Percentiles rank a stretch among this genome's conserved stretches.
Evolutionary conservation across 495 filamentous ascomycete genomes (phyloP).

Genomic region (Collariella sp.): DNA sequence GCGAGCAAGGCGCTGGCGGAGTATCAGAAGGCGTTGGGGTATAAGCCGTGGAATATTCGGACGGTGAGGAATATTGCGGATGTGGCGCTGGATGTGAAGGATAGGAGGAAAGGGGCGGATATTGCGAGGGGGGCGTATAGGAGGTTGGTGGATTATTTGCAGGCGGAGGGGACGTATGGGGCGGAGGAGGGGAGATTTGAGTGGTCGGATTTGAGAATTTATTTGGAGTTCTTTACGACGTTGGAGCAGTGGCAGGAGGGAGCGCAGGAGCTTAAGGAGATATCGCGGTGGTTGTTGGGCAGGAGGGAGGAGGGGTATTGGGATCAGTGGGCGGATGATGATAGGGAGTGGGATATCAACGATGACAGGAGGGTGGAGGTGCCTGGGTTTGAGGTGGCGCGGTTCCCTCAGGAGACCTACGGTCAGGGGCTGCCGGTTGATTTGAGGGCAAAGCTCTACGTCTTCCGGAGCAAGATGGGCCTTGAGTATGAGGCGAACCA

Average conservation of each 20-base stretch:
- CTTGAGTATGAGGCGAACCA: slow-evolving; percentile 63
- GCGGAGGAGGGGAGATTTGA: slow-evolving; percentile 48
- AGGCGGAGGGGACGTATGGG: slow-evolving; percentile 32
- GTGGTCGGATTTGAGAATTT: slow-evolving; percentile 80
- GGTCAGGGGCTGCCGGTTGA: slow-evolving; percentile 72
- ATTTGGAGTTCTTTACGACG: slow-evolving; percentile 66
- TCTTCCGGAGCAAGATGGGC: slow-evolving; percentile 65
- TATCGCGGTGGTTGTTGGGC: slow-evolving; percentile 76
- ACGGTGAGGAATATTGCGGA: slow-evolving; percentile 58
- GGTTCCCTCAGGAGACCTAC: slow-evolving; percentile 54
- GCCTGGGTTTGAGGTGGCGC: slow-evolving; percentile 43
- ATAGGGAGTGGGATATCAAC: slow-evolving; percentile 83
- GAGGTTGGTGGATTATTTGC: slow-evolving; percentile 47
- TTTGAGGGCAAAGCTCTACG: slow-evolving; percentile 73
- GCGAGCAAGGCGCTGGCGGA: slow-evolving; percentile 49
- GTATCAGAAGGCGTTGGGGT: slow-evolving; percentile 54
- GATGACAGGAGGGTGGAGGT: slow-evolving; percentile 57
- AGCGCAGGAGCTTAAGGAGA: slow-evolving; percentile 54
- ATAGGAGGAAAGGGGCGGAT: slow-evolving; percentile 34
- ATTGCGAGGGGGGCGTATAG: slow-evolving; percentile 55
- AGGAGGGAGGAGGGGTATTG: slow-evolving; percentile 67
- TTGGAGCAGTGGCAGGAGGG: slow-evolving; percentile 53
- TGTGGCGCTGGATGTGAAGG: slow-evolving; percentile 50
- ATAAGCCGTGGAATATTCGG: slow-evolving; percentile 49
- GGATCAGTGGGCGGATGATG: slow-evolving; percentile 68